Percentiles rank a stretch among this genome's conserved stretches.
phyloP scores from a whole-genome alignment of 73 alveolate species.

The Symbiodinium pilosum region DNA sequence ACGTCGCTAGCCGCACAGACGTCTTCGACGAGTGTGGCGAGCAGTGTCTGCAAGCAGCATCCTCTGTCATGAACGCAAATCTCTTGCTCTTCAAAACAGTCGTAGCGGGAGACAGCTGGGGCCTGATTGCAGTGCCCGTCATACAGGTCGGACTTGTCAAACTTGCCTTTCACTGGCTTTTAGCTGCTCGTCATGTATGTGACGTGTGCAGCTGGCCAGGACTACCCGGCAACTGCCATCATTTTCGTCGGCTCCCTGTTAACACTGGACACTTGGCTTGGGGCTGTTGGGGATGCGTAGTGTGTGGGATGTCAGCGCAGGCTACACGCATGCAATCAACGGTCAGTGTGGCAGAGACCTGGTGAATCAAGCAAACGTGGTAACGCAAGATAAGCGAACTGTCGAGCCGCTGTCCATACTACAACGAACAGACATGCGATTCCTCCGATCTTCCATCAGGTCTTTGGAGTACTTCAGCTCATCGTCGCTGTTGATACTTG shows the following conservation, averaged over 20 bases:
- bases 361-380: background rate
- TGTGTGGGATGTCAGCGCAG: background rate
- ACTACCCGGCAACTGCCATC: background rate
- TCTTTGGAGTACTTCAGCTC: background rate
- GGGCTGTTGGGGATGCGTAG: background rate
- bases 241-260: slow-evolving; percentile 10
- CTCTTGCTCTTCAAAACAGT: slow-evolving; percentile 15
- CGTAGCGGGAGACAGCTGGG: slow-evolving; percentile 22
- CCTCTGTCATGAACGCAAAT: slow-evolving; percentile 14
- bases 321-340: background rate
- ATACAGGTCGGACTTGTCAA: background rate
- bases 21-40: background rate
- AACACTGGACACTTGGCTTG: background rate
- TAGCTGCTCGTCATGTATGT: too few species aligned
- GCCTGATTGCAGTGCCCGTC: background rate
- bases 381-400: background rate
- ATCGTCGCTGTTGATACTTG: background rate
- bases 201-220: background rate
- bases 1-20: background rate
- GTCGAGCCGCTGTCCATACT: background rate
- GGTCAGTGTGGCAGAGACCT: background rate
- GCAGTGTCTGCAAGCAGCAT: slow-evolving; percentile 1
- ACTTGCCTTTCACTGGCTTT: too few species aligned
- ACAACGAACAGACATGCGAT: too few species aligned
- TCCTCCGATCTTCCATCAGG: too few species aligned